A percentile compares a stretch with the other conserved stretches of the same genome.
These are phyloP conservation scores for Fusarium nelsonii DNA, from an alignment of 2,329 filamentous ascomycete species.

Conservation along the genomic window DNA sequence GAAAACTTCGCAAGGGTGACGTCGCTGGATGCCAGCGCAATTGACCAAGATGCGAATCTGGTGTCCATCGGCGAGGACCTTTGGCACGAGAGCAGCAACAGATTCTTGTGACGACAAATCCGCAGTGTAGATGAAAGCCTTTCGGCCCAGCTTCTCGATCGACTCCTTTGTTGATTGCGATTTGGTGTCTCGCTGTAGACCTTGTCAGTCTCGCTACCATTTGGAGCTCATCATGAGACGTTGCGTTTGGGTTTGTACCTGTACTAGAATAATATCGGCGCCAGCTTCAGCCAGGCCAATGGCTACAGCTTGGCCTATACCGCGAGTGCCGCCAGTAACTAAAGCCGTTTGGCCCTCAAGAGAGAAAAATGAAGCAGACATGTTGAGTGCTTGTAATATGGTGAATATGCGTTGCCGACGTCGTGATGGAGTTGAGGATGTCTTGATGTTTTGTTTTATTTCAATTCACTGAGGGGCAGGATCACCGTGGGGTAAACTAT, in stretches of 20 bases:
- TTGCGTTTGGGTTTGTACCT: slow-evolving; percentile 54
- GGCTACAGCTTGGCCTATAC: slow-evolving; percentile 69
- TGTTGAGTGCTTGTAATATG: slow-evolving; percentile 29
- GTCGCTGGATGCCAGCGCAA: slow-evolving; percentile 86
- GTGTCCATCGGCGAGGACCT: slow-evolving; percentile 71
- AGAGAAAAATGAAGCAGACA: slow-evolving; percentile 62
- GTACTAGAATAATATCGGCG: slow-evolving; percentile 67
- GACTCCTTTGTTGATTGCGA: slow-evolving; percentile 67
- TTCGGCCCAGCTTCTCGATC: slow-evolving; percentile 75
- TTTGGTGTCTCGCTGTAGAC: slow-evolving; percentile 56
- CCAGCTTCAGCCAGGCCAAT: slow-evolving; percentile 70
- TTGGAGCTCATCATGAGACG: slow-evolving; percentile 13
- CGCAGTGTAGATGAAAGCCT: slow-evolving; percentile 74
- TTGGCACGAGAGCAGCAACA: slow-evolving; percentile 71
- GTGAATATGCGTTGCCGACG: background rate
- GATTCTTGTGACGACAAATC: slow-evolving; percentile 74
- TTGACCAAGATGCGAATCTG: slow-evolving; percentile 84
- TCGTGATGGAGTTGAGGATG: background rate
- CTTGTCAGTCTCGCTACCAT: slow-evolving; percentile 8
- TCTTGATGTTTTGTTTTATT: slow-evolving; percentile 9
- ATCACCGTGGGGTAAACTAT: slow-evolving; percentile 25
- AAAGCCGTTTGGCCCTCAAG: slow-evolving; percentile 68
- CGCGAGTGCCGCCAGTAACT: slow-evolving; percentile 68
- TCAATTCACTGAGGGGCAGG: slow-evolving; percentile 20
- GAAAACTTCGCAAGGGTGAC: slow-evolving; percentile 81